phyloP scores from a whole-genome alignment of 495 filamentous ascomycete species.

The Podospora appendiculata region DNA sequence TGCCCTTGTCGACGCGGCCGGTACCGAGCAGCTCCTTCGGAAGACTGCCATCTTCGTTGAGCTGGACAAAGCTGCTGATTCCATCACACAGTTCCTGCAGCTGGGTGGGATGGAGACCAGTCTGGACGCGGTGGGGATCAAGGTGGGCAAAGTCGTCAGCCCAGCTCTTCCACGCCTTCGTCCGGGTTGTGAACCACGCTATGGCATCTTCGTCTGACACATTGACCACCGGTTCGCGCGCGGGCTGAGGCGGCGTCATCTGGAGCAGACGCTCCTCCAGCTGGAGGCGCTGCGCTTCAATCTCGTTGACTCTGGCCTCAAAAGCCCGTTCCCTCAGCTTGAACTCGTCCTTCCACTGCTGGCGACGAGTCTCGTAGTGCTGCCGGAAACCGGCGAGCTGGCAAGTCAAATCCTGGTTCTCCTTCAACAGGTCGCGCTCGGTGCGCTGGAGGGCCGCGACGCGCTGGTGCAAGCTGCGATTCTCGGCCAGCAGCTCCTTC shows the following conservation, averaged over 20 bases:
- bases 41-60: constrained; percentile 7
- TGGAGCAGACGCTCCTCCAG: constrained; percentile 8
- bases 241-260: neutral
- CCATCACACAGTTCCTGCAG: constrained; percentile 10
- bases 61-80: constrained; percentile 10
- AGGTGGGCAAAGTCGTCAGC: constrained; percentile 4
- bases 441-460: constrained; percentile 14
- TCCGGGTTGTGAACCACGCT: constrained; percentile 3
- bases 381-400: constrained; percentile 1
- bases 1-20: neutral
- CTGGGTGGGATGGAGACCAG: constrained; percentile 12
- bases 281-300: constrained; percentile 2
- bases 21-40: constrained; percentile 4
- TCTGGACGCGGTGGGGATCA: constrained; percentile 3
- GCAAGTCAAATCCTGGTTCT: constrained; percentile 8
- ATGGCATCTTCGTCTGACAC: constrained; percentile 1
- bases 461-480: constrained; percentile 15
- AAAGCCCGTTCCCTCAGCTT: constrained; percentile 1
- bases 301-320: constrained; percentile 8
- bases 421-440: constrained; percentile 10
- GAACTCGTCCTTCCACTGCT: constrained; percentile 11
- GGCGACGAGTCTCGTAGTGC: constrained; percentile 3
- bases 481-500: constrained; percentile 8
- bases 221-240: neutral
- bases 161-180: constrained; percentile 6